Base-by-base conservation (phyloP, 2,329 filamentous ascomycete species). In the Xylariaceae sp. region DNA sequence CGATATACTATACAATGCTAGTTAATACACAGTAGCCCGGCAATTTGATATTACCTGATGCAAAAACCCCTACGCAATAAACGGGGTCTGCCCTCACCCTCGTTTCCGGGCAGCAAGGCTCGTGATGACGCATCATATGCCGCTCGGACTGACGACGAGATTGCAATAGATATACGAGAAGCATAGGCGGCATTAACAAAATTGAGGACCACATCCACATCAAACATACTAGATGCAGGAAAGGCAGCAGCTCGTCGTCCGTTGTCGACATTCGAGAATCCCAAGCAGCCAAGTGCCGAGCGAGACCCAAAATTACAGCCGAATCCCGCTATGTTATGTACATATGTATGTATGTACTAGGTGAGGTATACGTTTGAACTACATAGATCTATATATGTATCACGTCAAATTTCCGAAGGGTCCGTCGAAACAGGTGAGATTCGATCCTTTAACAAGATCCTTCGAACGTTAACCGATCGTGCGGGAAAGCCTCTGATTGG, bases 371-470 rank as follows among this genome's bases (percentile, higher is more conserved):
- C 6, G 26, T 10, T 21, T 21, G 46, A 20, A 6, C 20, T 44
- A 44, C n/a, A n/a, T n/a, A n/a, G n/a, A n/a, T n/a, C 23, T 26
- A 20, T 44, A 44, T 3, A 5, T 14, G 20, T n/a, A 16, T 32
- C 14, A 19, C 18, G 43, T 58, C 58, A 57, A 61, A 61, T 61
- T 56, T 61, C 59, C 59, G 59, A 51, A 23, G 19, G 40, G 23
- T 42, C 56, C 59, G 54, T 49, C n/a, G 16, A 51, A 14, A 50
- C 47, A 51, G 48, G 45, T 37, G 47, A 54, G 44, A 54, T 60
- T 50, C 7, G 44, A 26, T 14, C 29, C 37, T 48, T 42, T n/a
- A 50, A 42, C 43, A 42, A 54, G 46, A 56, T 53, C 52, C 52
- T 55, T 40, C 47, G 49, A 44, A 23, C 29, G n/a, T n/a, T n/a